Percentiles rank a stretch among this genome's conserved stretches.
Evolutionary conservation across 768 basidiomycete genomes (phyloP).

Genomic region (Naganishia friedmannii): DNA sequence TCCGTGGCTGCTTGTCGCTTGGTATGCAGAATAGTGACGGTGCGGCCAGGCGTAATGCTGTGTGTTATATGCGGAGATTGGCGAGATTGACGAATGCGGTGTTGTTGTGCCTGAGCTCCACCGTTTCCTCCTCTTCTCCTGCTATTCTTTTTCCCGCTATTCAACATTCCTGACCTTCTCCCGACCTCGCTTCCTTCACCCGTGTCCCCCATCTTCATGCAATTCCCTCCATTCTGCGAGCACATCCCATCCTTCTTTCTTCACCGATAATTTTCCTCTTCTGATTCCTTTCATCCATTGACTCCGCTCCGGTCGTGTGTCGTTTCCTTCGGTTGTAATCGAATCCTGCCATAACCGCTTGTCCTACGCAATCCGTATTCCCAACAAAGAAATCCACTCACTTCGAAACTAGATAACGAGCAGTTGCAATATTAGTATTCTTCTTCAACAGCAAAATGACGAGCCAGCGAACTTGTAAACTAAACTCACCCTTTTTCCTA

Average conservation of each 20-base stretch:
- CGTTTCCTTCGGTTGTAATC: neutral
- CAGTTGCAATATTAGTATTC: neutral
- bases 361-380: neutral
- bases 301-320: neutral
- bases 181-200: too few relatives aligned
- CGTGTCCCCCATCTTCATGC: neutral
- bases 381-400: neutral
- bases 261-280: neutral
- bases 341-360: conserved; percentile 10
- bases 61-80: too few relatives aligned
- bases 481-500: conserved; percentile 22
- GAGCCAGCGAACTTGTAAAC: conserved; percentile 1
- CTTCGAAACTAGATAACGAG: conserved; percentile 17
- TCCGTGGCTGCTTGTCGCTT: too few relatives aligned
- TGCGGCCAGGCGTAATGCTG: too few relatives aligned
- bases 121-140: too few relatives aligned
- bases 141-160: too few relatives aligned
- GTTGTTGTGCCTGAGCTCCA: too few relatives aligned
- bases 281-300: neutral
- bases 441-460: neutral
- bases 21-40: too few relatives aligned
- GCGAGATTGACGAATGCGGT: too few relatives aligned
- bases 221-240: neutral
- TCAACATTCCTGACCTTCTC: too few relatives aligned
- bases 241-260: neutral